Evolutionary conservation across 306 rosid genomes (phyloP).

Genomic region (Erythrophleum fordii): DNA sequence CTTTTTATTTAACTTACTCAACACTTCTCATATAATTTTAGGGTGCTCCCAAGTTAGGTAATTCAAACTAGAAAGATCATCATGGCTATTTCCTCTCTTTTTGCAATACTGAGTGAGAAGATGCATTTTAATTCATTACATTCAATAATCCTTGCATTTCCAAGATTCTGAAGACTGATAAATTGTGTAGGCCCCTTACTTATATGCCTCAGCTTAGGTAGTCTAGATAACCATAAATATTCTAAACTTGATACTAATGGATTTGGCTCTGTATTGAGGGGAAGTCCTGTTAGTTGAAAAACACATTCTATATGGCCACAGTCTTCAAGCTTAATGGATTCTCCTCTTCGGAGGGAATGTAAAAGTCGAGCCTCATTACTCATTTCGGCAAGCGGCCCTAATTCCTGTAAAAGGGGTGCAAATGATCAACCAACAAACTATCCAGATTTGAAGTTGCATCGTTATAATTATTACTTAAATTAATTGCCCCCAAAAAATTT

Average conservation of each 20-base stretch:
- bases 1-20: too few relatives aligned
- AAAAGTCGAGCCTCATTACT: background rate
- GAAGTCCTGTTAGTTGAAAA: background rate
- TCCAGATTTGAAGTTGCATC: too few relatives aligned
- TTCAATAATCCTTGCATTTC: accelerated
- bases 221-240: accelerated
- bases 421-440: background rate
- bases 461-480: too few relatives aligned
- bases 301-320: background rate
- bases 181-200: background rate
- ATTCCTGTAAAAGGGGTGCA: background rate
- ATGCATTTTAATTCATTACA: background rate
- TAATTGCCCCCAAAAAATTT: too few relatives aligned
- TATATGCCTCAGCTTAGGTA: background rate
- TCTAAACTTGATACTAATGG: background rate
- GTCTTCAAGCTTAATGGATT: background rate
- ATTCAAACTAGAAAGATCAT: too few relatives aligned
- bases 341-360: background rate
- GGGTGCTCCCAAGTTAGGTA: too few relatives aligned
- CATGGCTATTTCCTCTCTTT: too few relatives aligned
- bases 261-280: background rate
- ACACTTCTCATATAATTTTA: too few relatives aligned
- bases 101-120: background rate
- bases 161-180: background rate
- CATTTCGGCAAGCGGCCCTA: background rate